Percentiles rank a stretch among this genome's conserved stretches.
These are phyloP conservation scores for Brettanomyces bruxellensis DNA, from an alignment of 805 yeast genomes.

Conservation along the genomic window DNA sequence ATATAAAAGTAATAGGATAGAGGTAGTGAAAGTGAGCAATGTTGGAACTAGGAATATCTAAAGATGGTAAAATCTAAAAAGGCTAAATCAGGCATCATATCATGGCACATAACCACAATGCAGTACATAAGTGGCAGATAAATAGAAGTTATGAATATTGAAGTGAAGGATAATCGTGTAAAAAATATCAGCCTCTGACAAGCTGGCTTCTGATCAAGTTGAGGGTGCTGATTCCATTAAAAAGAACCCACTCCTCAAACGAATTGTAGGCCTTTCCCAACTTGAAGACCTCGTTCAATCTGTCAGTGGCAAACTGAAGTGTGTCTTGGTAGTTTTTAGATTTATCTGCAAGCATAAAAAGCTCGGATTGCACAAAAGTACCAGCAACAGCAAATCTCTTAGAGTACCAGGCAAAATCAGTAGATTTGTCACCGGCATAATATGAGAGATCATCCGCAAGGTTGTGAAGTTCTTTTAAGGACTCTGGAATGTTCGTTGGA, in stretches of 20 bases:
- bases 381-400: slow-evolving; percentile 65
- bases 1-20: not conserved
- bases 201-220: slow-evolving; percentile 68
- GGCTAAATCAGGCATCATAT: too few species aligned
- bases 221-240: slow-evolving; percentile 51
- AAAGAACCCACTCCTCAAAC: slow-evolving; percentile 69
- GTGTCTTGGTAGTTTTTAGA: slow-evolving; percentile 51
- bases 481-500: slow-evolving; percentile 50
- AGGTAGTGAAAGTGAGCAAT: not conserved
- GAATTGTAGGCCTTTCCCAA: slow-evolving; percentile 55
- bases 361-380: slow-evolving; percentile 65
- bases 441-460: slow-evolving; percentile 78
- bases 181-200: slow-evolving; percentile 39
- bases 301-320: slow-evolving; percentile 50
- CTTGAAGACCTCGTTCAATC: slow-evolving; percentile 41
- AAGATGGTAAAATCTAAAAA: too few species aligned
- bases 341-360: slow-evolving; percentile 71
- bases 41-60: not conserved
- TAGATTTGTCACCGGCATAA: slow-evolving; percentile 69
- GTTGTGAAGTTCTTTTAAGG: slow-evolving; percentile 61
- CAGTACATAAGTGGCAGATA: too few species aligned
- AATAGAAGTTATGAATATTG: too few species aligned
- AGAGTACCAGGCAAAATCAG: slow-evolving; percentile 90
- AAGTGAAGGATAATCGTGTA: too few species aligned
- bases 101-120: too few species aligned